Evolutionary conservation across 2,329 filamentous ascomycete genomes (phyloP).

Genomic region (Ophiostoma montium): DNA sequence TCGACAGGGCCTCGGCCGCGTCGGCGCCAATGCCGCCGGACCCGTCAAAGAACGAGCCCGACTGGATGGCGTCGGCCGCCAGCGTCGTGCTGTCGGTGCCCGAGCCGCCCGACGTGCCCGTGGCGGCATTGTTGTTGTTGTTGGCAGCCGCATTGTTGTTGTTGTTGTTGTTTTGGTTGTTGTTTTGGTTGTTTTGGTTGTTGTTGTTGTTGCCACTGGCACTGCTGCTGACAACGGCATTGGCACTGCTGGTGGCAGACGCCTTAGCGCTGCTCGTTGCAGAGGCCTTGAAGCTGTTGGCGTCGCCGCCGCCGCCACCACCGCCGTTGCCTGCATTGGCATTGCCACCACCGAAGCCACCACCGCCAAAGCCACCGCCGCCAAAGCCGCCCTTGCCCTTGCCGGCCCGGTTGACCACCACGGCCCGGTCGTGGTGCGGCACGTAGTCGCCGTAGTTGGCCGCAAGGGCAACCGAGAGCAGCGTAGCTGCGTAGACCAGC

Average conservation of each 20-base stretch:
- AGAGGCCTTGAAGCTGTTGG: not conserved
- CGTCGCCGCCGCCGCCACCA: not conserved
- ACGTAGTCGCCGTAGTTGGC: conserved; percentile 11
- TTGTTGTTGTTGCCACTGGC: not conserved
- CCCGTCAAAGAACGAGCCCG: conserved; percentile 22
- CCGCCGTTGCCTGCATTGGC: not conserved
- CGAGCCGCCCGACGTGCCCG: too few species aligned
- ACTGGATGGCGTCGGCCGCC: conserved; percentile 19
- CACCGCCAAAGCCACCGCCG: not conserved
- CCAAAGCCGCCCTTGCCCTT: not conserved
- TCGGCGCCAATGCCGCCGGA: conserved; percentile 19
- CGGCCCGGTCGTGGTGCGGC: too few species aligned
- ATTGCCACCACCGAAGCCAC: not conserved
- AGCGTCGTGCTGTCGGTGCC: conserved; percentile 15
- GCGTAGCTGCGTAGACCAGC: conserved; percentile 17
- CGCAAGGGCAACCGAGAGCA: conserved; percentile 17
- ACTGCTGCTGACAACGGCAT: too few species aligned
- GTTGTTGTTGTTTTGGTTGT: conserved; percentile 10
- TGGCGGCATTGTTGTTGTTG: not conserved
- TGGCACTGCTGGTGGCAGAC: not conserved
- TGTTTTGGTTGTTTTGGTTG: not conserved
- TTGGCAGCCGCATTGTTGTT: conserved; percentile 19
- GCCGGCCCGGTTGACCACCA: not conserved
- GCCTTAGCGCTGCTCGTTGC: not conserved
- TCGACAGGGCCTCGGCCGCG: conserved; percentile 17